Evolutionary conservation across 306 rosid species (phyloP), one percentile per base, ranked within the genome.

Genomic region (Cucumis cinereus): DNA sequence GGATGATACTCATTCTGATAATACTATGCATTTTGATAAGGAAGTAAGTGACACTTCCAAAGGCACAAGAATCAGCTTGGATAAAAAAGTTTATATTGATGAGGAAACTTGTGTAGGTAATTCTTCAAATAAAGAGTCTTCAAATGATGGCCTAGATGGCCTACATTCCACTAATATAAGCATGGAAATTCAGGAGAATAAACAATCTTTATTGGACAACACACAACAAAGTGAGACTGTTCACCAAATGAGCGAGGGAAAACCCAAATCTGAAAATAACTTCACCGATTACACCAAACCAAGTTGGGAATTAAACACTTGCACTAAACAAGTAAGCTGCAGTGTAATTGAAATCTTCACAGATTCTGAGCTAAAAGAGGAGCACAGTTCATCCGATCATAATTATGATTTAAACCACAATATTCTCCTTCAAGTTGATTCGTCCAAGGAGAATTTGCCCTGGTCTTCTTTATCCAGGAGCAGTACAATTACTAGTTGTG

Each of bases 231-330:
- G 38, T 22, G 49, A 43, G 38, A 36, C 57, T 41, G 56, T 69
- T 43, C 22, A 14, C 56, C 74, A 41, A 43, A 23, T 69, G 57
- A 45, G 56, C 38, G 20, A 12, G 73, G 73, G 52, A 69, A 69
- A 23, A 7, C 38, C 74, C 20, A 24, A 69, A 11, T 23, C 52
- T 24, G 35, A 67, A 40, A 41, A 28, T 58, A 11, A 86, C 43
- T 10, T 38, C 60, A 83, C 88, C 41, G 86, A 88, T 22, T 81
- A 78, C 55, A 50, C 79, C 4, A 89, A 85, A 82, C 78, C 86
- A 52, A 82, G 87, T 45, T 80, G 85, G 78, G 87, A 82, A 78
- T 74, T 81, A 83, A 79, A 86, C 70, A 45, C 87, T 69, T 87
- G 87, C 41, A 82, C 80, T 78, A 81, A 79, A 74, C 86, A 84